Base-by-base conservation (phyloP, 495 filamentous ascomycete species). In the Acidiella bohemica region DNA sequence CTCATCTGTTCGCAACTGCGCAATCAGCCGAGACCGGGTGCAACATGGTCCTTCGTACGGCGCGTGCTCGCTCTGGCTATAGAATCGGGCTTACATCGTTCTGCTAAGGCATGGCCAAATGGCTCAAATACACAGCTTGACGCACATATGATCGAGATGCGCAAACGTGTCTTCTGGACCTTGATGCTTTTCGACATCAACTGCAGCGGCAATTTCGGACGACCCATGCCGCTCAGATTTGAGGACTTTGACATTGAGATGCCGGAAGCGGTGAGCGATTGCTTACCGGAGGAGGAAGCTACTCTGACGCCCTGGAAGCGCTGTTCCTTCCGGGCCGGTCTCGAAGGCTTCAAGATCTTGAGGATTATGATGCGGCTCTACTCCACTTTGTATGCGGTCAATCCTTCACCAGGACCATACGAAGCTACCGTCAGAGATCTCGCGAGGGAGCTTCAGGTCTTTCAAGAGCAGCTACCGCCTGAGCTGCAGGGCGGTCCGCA, bases 221-320 rank as follows among this genome's bases (percentile, higher is more conserved):
- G 77, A 27, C 82, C 82, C 13, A 83, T 86, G 77, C 66, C 76
- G 1, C 61, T 88, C 13, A 65, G 71, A 18, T 41, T 71, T 9
- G 73, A 80, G 25, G 82, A 88, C 51, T 75, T 80, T 50, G 83
- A 87, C 53, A 68, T 79, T 30, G 81, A 84, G 44, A 68, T 84
- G 20, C 83, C 80, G 1, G 69, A 81, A 35, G 56, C 70, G 12
- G 63, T 85, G 33, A 62, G 77, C 43, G 82, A 88, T 53, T 72
- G 80, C 47, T 64, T 75, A 23, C 65, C 77, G 4, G 60, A 63
- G 1, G 70, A 79, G 18, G 57, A 67, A 11, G 62, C 64, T 56
- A 33, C 31, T 9, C 13, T 63, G 54, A 41, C 65, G 56, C 53
- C 55, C 58, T 36, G 72, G 67, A 41, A 40, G 9, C 66, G 69